These are phyloP conservation scores for Isoetes taiwanensis DNA, from an alignment of 75 land plant species.

Conservation along the genomic window DNA sequence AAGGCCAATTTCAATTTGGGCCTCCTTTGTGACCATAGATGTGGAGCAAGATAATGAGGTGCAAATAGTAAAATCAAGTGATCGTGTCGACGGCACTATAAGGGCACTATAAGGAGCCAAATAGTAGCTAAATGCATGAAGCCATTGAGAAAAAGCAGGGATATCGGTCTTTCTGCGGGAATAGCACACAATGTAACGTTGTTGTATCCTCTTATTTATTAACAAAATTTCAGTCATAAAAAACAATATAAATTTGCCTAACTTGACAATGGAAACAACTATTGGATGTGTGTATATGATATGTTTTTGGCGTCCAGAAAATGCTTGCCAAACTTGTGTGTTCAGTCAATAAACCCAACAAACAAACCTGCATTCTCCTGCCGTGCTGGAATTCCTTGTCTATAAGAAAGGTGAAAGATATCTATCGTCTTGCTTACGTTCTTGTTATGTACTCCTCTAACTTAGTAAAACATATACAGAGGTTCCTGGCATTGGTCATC, in stretches of 20 bases:
- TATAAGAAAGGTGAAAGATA: slow-evolving; percentile 20
- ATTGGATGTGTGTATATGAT: no score
- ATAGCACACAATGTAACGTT: slow-evolving; percentile 25
- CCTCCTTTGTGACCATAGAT: no score
- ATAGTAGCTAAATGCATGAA: slow-evolving; percentile 24
- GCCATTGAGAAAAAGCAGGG: slow-evolving; percentile 31
- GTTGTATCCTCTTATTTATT: no score
- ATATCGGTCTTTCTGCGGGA: slow-evolving; percentile 25
- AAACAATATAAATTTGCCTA: no score
- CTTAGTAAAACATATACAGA: slow-evolving; percentile 7
- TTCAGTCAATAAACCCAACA: slow-evolving; percentile 30
- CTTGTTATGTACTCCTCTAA: slow-evolving; percentile 1
- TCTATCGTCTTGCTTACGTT: background rate
- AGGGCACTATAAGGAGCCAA: slow-evolving; percentile 30
- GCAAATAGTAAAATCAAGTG: background rate
- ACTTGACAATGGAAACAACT: no score
- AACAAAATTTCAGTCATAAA: no score
- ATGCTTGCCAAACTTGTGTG: slow-evolving; percentile 32
- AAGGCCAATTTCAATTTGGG: no score
- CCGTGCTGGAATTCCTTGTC: slow-evolving; percentile 21
- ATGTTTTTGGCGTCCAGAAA: no score
- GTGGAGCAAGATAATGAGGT: slow-evolving; percentile 8
- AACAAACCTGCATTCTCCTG: slow-evolving; percentile 29
- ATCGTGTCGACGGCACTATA: slow-evolving; percentile 1
- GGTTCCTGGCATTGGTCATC: slow-evolving; percentile 33